phyloP scores from a whole-genome alignment of 495 filamentous ascomycete genomes.

The Aspergillus egyptiacus region DNA sequence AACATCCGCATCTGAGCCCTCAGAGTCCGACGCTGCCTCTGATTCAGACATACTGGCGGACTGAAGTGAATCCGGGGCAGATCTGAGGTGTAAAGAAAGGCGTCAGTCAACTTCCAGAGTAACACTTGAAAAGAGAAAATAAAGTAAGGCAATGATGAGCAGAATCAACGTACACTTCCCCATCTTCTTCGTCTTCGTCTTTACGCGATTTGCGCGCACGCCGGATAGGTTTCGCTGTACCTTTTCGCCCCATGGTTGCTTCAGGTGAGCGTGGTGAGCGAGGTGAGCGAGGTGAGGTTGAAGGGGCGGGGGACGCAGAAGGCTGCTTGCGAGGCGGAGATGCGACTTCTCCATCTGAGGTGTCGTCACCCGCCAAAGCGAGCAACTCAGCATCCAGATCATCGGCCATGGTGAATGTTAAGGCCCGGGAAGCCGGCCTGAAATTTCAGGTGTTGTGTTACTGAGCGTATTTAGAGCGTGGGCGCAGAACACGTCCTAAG shows the following conservation, averaged over 20 bases:
- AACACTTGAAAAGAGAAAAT: constrained; percentile 2
- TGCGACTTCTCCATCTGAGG: constrained; percentile 51
- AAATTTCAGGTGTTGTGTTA: constrained; percentile 12
- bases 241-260: constrained; percentile 42
- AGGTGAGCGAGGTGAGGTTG: constrained; percentile 26
- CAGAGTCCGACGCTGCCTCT: constrained; percentile 63
- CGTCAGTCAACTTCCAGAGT: neutral
- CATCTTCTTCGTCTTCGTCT: constrained; percentile 62
- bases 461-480: neutral
- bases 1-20: constrained; percentile 43
- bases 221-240: constrained; percentile 39
- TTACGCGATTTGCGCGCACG: constrained; percentile 40
- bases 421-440: constrained; percentile 3
- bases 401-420: constrained; percentile 45
- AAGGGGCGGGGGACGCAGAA: constrained; percentile 31
- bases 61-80: constrained; percentile 62
- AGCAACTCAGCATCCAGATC: constrained; percentile 86
- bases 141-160: too few species aligned
- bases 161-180: constrained; percentile 69
- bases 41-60: constrained; percentile 90
- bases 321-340: constrained; percentile 30
- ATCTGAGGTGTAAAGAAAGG: constrained; percentile 36
- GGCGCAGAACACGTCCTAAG: constrained; percentile 1
- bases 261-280: constrained; percentile 22
- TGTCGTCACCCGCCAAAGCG: constrained; percentile 66